These are phyloP conservation scores for Wickerhamiella brachini DNA, from an alignment of 805 yeast species.

Conservation along the genomic window DNA sequence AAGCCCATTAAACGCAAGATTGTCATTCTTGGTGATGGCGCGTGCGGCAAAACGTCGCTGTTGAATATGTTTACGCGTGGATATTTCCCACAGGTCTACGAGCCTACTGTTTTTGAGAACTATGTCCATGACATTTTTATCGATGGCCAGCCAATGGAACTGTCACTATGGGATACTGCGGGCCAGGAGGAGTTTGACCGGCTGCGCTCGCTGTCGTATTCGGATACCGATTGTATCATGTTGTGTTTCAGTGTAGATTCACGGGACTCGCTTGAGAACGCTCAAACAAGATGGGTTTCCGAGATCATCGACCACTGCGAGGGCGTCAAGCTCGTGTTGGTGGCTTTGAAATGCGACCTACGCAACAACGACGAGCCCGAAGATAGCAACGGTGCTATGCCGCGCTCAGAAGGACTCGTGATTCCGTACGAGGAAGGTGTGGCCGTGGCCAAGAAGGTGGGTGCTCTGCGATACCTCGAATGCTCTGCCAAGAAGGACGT, in stretches of 20 bases:
- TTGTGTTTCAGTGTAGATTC: slow-evolving; percentile 91
- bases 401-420: slow-evolving; percentile 25
- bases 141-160: slow-evolving; percentile 82
- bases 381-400: slow-evolving; percentile 24
- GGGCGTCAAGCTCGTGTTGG: slow-evolving; percentile 85
- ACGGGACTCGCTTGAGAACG: slow-evolving; percentile 86
- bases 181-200: slow-evolving; percentile 98
- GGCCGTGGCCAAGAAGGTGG: slow-evolving; percentile 80
- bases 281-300: slow-evolving; percentile 91
- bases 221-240: slow-evolving; percentile 95
- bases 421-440: slow-evolving; percentile 90
- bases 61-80: slow-evolving; percentile 94
- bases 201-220: slow-evolving; percentile 78
- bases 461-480: slow-evolving; percentile 88
- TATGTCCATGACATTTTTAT: slow-evolving; percentile 94
- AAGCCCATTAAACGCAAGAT: slow-evolving; percentile 67
- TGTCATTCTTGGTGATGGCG: slow-evolving; percentile 94
- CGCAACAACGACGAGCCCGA: slow-evolving; percentile 51
- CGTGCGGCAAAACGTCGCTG: slow-evolving; percentile 94
- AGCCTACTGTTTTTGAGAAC: slow-evolving; percentile 95
- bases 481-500: slow-evolving; percentile 93
- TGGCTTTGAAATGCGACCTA: slow-evolving; percentile 88
- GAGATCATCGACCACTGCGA: slow-evolving; percentile 95
- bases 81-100: slow-evolving; percentile 95
- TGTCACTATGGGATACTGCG: slow-evolving; percentile 96